Evolutionary conservation across 768 basidiomycete species (phyloP), one percentile per base, ranked within the genome.

Genomic region (Xerocomus spinulosus): DNA sequence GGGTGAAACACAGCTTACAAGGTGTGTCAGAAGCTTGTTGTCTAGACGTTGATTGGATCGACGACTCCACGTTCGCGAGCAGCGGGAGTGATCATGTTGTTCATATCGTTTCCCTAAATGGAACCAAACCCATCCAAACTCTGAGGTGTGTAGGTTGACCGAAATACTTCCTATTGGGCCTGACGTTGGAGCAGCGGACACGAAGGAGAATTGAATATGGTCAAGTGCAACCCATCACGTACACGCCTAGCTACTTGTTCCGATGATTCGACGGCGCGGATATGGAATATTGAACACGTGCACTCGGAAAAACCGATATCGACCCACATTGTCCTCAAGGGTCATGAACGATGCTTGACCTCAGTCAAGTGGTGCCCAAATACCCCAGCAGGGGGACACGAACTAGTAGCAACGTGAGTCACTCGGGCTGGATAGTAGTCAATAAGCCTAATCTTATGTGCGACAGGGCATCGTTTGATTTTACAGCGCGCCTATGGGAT

Each of bases 401-500:
- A 86, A 44, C 61, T 87, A 6, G 60, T 91, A 12, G 87, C 83
- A 21, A 88, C 89, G 87, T 87, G 59, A 61, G 80, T 68, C 21
- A 43, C 18, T 26, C 42, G 17, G 40, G n/a, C 30, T 9, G 13
- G n/a, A 38, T n/a, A 42, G 28, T 34, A 28, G 20, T 17, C 21
- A 32, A 53, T 18, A n/a, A n/a, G n/a, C n/a, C n/a, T n/a, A n/a
- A n/a, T 54, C 53, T 17, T 41, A 38, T 21, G 24, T 46, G 39
- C 25, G 29, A 24, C 54, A 92, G 87, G 8, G 79, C 83, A 9
- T 89, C 89, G 5, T 91, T 91, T 59, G 92, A 95, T 59, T 71
- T 73, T 13, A 87, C 89, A 2, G 79, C 86, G 5, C 80, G 88
- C 34, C 54, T 95, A 25, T 95, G 92, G 92, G 85, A 93, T 64